Evolutionary conservation across 352 stramenopile genomes (phyloP).

Genomic region (Phytophthora quininea): DNA sequence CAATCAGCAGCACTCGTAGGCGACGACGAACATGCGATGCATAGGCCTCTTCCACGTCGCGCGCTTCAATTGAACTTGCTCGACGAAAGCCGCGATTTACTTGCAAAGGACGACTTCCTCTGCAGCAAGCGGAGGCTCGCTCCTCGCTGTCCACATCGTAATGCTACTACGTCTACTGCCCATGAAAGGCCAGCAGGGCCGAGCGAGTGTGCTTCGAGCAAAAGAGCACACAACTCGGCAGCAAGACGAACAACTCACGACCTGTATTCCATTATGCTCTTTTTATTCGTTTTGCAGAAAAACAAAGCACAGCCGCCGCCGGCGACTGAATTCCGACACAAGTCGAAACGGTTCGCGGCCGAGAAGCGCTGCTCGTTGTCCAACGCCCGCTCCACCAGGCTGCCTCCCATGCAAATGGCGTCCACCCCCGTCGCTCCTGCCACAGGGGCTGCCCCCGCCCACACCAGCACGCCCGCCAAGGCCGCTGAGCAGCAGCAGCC

Average conservation of each 20-base stretch:
- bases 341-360: background rate
- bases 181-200: too few species aligned
- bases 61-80: constrained; percentile 14
- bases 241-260: too few species aligned
- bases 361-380: background rate
- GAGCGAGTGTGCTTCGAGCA: too few species aligned
- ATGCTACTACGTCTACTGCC: too few species aligned
- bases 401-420: constrained; percentile 35
- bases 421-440: constrained; percentile 27
- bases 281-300: too few species aligned
- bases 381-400: background rate
- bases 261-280: too few species aligned
- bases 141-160: too few species aligned
- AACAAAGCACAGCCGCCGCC: background rate
- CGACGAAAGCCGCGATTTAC: too few species aligned
- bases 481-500: constrained; percentile 25
- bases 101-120: too few species aligned
- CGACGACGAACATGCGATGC: background rate
- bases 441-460: constrained; percentile 11
- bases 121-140: too few species aligned
- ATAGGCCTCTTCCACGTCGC: constrained; percentile 25
- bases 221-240: too few species aligned
- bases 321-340: background rate
- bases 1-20: constrained; percentile 11
- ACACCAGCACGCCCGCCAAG: constrained; percentile 24